Evolutionary conservation across 306 rosid species (phyloP).

Genomic region (Cucumis hystrix): DNA sequence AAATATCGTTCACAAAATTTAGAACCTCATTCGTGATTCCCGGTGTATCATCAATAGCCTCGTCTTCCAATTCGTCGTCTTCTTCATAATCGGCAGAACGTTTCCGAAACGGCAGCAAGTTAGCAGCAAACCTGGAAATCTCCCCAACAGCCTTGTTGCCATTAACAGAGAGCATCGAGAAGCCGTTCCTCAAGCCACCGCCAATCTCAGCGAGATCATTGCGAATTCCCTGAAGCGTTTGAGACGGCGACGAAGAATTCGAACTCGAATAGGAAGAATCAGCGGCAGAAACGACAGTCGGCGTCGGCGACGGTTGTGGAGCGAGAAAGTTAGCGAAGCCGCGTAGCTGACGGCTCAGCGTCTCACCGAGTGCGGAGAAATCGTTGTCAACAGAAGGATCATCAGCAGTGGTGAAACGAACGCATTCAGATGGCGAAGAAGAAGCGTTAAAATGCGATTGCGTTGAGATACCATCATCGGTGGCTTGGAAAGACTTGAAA

Average conservation of each 20-base stretch:
- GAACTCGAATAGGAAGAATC: constrained; percentile 8
- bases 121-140: constrained; percentile 69
- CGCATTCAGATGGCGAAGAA: constrained; percentile 10
- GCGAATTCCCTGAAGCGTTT: constrained; percentile 48
- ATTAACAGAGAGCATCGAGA: constrained; percentile 52
- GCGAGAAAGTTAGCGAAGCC: constrained; percentile 82
- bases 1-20: constrained; percentile 48
- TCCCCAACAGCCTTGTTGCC: constrained; percentile 56
- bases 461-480: constrained; percentile 6
- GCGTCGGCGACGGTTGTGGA: constrained; percentile 50
- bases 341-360: constrained; percentile 48
- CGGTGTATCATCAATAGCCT: constrained; percentile 23
- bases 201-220: constrained; percentile 88
- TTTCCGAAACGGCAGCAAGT: constrained; percentile 29
- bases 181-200: constrained; percentile 59
- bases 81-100: constrained; percentile 15
- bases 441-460: constrained; percentile 9
- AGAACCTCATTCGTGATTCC: constrained; percentile 67
- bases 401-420: constrained; percentile 10
- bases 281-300: constrained; percentile 11
- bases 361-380: constrained; percentile 30
- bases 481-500: constrained; percentile 39
- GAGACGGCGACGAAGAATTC: constrained; percentile 5
- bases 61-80: constrained; percentile 6
- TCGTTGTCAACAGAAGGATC: constrained; percentile 40